Percentiles rank a stretch among this genome's conserved stretches.
These are phyloP conservation scores for Ustilago sp. DNA, from an alignment of 1,284 basidiomycete genomes.

Conservation along the genomic window DNA sequence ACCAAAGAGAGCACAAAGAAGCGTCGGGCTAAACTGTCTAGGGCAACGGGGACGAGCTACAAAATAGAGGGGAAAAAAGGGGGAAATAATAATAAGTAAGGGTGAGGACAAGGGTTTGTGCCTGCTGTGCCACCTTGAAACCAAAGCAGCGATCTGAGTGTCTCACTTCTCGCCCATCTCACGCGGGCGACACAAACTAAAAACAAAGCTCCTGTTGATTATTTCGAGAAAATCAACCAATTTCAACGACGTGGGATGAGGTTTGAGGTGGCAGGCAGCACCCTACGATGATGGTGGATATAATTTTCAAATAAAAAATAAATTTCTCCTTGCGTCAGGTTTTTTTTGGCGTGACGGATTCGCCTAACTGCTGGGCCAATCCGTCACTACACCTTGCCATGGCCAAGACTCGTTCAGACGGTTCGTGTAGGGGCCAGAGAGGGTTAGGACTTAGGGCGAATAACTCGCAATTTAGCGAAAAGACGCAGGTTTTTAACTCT, in stretches of 20 bases:
- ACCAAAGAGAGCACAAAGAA: conserved; percentile 6
- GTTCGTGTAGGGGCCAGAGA: neutral
- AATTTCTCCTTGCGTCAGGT: neutral
- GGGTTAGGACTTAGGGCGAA: neutral
- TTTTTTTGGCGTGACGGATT: neutral
- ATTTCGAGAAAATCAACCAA: neutral
- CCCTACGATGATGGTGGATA: neutral
- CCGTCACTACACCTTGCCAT: conserved; percentile 4
- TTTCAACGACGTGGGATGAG: conserved; percentile 13
- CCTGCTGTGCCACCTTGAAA: neutral
- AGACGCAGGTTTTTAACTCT: too few relatives aligned
- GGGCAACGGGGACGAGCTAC: conserved; percentile 15
- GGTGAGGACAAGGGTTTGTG: conserved; percentile 15
- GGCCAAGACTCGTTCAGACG: conserved; percentile 10
- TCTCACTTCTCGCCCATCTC: conserved; percentile 16
- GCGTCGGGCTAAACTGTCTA: conserved; percentile 36
- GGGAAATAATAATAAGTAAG: neutral
- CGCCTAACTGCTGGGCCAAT: neutral
- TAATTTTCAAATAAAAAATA: neutral
- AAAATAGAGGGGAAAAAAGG: neutral
- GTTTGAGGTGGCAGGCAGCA: conserved; percentile 12
- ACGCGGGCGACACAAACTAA: conserved; percentile 18
- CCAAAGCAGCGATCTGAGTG: neutral
- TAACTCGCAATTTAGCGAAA: neutral
- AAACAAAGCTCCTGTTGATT: conserved; percentile 3